Base-by-base conservation (phyloP, 768 basidiomycete species). In the Infundibulicybe gibba region DNA sequence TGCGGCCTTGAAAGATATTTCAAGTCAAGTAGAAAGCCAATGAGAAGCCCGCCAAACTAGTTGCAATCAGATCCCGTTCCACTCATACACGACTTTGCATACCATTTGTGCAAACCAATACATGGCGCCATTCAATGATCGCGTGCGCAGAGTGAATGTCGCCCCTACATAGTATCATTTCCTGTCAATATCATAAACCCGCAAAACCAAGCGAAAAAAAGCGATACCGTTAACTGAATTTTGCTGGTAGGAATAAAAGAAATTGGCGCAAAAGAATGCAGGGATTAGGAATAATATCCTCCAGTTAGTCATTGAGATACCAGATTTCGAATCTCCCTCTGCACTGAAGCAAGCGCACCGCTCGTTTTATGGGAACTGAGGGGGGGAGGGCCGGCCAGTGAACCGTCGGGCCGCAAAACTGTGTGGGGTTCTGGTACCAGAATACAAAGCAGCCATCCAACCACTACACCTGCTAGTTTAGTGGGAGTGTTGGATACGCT, bases 31-130 rank as follows among this genome's bases (percentile, higher is more conserved):
- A 61, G 50, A 31, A 52, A 51, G 9, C 61, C 61, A 31, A 63
- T 60, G 14, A 43, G 25, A 11, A 63, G 51, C 8, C 61, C 61
- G 21, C 60, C 58, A 40, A 61, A 50, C 61, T 63, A 43, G 16
- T 12, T 15, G 25, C 33, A 45, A 17, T 14, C 17, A 34, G 32
- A 25, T 12, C 3, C 13, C 32, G 16, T 15, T 16, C 17, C 0
- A 30, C 15, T 31, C n/a, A n/a, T 20, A 32, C 13, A 19, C 39
- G 31, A 14, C 20, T 11, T 5, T 20, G 32, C 50, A 14, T 47
- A 60, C 61, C 60, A 63, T 63, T 41, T 63, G 61, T 10, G 61
- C 60, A 32, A 61, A 58, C 61, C 61, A 61, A 31, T 63, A 63
- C 55, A 60, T 60, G 5, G 61, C 60, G 17, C 60, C 61, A 17